Evolutionary conservation across 768 basidiomycete genomes (phyloP).

Genomic region (Rickenella mellea): DNA sequence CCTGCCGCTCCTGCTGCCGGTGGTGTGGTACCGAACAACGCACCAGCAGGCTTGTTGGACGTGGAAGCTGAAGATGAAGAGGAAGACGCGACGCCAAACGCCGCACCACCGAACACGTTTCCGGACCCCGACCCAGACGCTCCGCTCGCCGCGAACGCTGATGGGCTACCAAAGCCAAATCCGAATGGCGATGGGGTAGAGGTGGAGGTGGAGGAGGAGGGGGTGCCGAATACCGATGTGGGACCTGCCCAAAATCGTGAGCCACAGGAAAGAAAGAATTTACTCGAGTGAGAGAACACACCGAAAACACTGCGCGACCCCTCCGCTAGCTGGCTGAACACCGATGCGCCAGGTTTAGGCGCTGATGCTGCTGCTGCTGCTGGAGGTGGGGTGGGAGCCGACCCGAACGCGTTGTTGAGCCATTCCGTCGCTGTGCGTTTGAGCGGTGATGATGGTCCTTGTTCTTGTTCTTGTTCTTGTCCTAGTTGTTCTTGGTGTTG

Average conservation of each 20-base stretch:
- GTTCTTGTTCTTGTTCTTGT: conserved; percentile 17
- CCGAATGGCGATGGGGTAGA: conserved; percentile 9
- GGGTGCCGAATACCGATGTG: too few relatives aligned
- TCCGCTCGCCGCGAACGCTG: conserved; percentile 4
- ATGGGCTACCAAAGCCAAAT: conserved; percentile 2
- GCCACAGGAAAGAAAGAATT: too few relatives aligned
- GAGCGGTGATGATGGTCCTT: conserved; percentile 13
- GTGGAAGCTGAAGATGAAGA: too few relatives aligned
- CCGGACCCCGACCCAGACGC: conserved; percentile 23
- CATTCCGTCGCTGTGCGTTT: conserved; percentile 23
- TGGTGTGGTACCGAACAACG: too few relatives aligned
- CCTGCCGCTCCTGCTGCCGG: too few relatives aligned
- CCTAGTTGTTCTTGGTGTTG: too few relatives aligned
- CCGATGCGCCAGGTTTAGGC: conserved; percentile 7
- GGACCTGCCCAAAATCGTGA: too few relatives aligned
- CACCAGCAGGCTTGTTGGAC: too few relatives aligned
- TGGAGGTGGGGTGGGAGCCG: conserved; percentile 13
- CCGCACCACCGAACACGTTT: conserved; percentile 14
- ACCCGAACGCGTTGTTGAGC: conserved; percentile 22
- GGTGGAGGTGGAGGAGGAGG: conserved; percentile 7
- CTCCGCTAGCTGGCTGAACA: too few relatives aligned
- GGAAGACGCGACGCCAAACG: conserved; percentile 3
- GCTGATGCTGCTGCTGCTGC: conserved; percentile 6
- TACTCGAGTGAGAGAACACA: too few relatives aligned
- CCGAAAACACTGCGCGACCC: too few relatives aligned